Percentiles rank a stretch among this genome's conserved stretches.
Evolutionary conservation across 176 grass and related monocot species (phyloP).

Genomic region (Areca catechu): DNA sequence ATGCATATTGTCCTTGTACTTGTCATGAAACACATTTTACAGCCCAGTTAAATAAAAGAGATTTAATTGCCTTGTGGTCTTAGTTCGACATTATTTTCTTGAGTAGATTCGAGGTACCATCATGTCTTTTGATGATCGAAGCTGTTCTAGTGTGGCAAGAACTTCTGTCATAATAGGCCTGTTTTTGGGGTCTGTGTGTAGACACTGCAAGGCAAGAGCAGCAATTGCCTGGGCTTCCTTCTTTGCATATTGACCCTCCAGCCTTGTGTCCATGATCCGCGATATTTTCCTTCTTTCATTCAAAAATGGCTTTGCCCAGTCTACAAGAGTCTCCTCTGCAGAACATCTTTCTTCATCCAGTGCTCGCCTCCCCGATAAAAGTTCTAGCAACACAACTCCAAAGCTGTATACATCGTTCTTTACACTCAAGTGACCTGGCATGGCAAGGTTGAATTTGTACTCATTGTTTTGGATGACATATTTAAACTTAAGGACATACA

Average conservation of each 20-base stretch:
- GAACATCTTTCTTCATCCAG: constrained; percentile 28
- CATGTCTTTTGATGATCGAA: constrained; percentile 25
- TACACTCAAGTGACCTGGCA: constrained; percentile 51
- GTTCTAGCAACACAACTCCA: constrained; percentile 71
- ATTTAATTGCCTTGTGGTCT: no score
- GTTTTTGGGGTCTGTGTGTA: constrained; percentile 47
- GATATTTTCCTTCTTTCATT: constrained; percentile 42
- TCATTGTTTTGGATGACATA: no score
- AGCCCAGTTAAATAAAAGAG: no score
- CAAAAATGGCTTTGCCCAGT: constrained; percentile 62
- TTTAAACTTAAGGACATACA: neutral
- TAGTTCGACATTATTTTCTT: no score
- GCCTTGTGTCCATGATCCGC: constrained; percentile 75
- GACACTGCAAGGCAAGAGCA: constrained; percentile 45
- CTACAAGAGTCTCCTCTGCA: constrained; percentile 42
- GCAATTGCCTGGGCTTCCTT: constrained; percentile 60
- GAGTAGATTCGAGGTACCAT: neutral
- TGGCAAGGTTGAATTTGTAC: no score
- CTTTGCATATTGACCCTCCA: constrained; percentile 78
- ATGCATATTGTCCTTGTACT: no score
- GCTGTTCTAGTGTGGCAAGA: constrained; percentile 33
- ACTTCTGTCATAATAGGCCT: constrained; percentile 53
- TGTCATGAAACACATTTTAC: no score
- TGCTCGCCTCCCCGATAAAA: constrained; percentile 54
- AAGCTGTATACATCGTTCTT: constrained; percentile 90